Percentiles rank a stretch among this genome's conserved stretches.
Evolutionary conservation across 2,329 filamentous ascomycete species (phyloP).

Genomic region (Pyrenophora graminea): DNA sequence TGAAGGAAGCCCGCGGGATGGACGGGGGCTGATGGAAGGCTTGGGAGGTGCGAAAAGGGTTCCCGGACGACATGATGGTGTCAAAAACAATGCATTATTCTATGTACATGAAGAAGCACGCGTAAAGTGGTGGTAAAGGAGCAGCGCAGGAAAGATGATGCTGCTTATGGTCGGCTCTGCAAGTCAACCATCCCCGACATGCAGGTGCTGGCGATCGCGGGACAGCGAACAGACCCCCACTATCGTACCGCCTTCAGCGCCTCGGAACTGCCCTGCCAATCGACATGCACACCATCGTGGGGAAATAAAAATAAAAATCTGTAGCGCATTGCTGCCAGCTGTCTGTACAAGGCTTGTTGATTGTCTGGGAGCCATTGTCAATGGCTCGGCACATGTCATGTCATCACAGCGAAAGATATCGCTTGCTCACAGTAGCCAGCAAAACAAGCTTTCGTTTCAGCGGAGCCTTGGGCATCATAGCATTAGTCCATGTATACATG

Average conservation of each 20-base stretch:
- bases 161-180: slow-evolving; percentile 28
- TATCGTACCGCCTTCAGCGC: slow-evolving; percentile 16
- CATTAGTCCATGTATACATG: slow-evolving; percentile 64
- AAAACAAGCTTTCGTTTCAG: too few species aligned
- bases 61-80: slow-evolving; percentile 46
- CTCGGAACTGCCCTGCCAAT: not conserved
- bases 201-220: slow-evolving; percentile 23
- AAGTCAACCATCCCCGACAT: slow-evolving; percentile 23
- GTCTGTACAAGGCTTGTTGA: too few species aligned
- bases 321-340: too few species aligned
- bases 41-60: slow-evolving; percentile 46
- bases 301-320: not conserved
- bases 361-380: too few species aligned
- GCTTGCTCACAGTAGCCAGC: too few species aligned
- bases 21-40: slow-evolving; percentile 29
- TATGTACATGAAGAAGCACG: slow-evolving; percentile 41
- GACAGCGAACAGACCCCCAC: slow-evolving; percentile 30
- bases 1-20: slow-evolving; percentile 34
- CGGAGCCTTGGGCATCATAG: not conserved
- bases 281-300: not conserved
- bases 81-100: slow-evolving; percentile 47
- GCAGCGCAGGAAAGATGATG: slow-evolving; percentile 20
- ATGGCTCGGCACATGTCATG: too few species aligned
- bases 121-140: slow-evolving; percentile 24
- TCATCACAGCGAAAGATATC: too few species aligned